Conservation (phyloP, 164 flowering plant genomes). For the Chloranthus sessilifolius region DNA sequence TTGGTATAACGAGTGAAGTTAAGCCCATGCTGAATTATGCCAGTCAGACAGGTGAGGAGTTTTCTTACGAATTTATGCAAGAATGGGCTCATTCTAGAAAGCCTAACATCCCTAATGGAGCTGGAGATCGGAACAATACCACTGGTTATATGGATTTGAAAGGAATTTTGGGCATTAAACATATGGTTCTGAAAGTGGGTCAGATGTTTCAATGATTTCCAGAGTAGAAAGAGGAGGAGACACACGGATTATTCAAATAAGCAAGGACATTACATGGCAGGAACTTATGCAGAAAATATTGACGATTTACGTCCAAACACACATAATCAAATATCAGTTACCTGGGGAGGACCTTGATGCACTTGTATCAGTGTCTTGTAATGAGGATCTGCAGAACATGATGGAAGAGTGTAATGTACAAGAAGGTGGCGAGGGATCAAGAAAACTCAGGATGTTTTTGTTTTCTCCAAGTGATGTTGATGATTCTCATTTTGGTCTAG, state of each 20-base stretch:
- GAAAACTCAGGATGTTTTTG: constrained; percentile 74
- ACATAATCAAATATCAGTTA: constrained; percentile 40
- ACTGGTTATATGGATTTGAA: constrained; percentile 52
- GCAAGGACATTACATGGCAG: constrained; percentile 38
- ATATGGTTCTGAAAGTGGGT: constrained; percentile 61
- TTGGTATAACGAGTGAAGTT: constrained; percentile 26
- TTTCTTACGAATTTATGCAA: constrained; percentile 81
- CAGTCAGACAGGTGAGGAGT: constrained; percentile 96
- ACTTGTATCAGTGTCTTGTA: constrained; percentile 56
- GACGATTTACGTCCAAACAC: constrained; percentile 24
- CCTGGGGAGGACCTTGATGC: constrained; percentile 57
- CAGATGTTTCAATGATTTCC: constrained; percentile 42
- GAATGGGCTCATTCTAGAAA: constrained; percentile 55
- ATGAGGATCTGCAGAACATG: constrained; percentile 94
- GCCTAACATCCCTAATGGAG: constrained; percentile 30
- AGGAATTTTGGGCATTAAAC: constrained; percentile 49
- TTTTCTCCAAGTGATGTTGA: constrained; percentile 61
- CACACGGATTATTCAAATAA: constrained; percentile 32
- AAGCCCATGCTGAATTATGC: constrained; percentile 69
- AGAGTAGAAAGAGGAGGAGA: constrained; percentile 47
- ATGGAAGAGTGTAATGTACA: constrained; percentile 69
- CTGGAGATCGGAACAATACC: constrained; percentile 30
- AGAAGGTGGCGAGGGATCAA: constrained; percentile 46
- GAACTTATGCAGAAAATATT: constrained; percentile 32
- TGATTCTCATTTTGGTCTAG: constrained; percentile 50